Evolutionary conservation across 2,329 filamentous ascomycete species (phyloP).

Genomic region (Penicillium sp.): DNA sequence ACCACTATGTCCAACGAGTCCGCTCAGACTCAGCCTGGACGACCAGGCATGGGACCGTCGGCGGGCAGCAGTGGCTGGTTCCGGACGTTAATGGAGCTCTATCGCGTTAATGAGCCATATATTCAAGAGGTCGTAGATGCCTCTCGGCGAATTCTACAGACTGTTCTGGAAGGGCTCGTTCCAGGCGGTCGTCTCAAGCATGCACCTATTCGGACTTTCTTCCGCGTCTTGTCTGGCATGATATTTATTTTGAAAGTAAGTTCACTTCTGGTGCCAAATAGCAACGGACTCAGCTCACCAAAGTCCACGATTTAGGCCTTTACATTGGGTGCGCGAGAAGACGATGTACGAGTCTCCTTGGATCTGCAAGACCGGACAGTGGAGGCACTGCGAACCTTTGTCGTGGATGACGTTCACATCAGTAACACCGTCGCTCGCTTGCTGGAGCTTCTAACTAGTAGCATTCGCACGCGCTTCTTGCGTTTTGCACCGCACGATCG

Average conservation of each 20-base stretch:
- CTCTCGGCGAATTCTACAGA: constrained; percentile 63
- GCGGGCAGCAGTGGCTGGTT: constrained; percentile 40
- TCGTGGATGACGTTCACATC: constrained; percentile 69
- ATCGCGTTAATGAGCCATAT: constrained; percentile 64
- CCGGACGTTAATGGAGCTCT: constrained; percentile 49
- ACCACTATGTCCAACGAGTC: constrained; percentile 66
- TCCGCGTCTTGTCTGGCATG: constrained; percentile 66
- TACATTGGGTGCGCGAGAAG: constrained; percentile 65
- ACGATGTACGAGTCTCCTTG: constrained; percentile 63
- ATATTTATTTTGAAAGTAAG: constrained; percentile 67
- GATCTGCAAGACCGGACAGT: constrained; percentile 63
- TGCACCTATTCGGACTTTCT: constrained; percentile 66
- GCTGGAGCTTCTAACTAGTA: constrained; percentile 62
- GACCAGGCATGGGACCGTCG: constrained; percentile 31
- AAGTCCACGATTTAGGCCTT: constrained; percentile 53
- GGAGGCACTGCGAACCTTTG: constrained; percentile 61
- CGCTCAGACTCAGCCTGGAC: constrained; percentile 33
- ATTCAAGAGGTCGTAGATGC: constrained; percentile 67
- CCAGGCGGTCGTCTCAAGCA: constrained; percentile 64
- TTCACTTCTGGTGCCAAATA: not conserved
- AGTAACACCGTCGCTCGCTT: constrained; percentile 66
- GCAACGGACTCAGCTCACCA: not conserved
- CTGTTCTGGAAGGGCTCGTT: constrained; percentile 63
- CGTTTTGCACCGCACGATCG: constrained; percentile 59
- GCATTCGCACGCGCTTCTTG: constrained; percentile 62